Evolutionary conservation across 2,329 filamentous ascomycete genomes (phyloP), one percentile per base, ranked within the genome.

Genomic region (Hymenoscyphus albidus): DNA sequence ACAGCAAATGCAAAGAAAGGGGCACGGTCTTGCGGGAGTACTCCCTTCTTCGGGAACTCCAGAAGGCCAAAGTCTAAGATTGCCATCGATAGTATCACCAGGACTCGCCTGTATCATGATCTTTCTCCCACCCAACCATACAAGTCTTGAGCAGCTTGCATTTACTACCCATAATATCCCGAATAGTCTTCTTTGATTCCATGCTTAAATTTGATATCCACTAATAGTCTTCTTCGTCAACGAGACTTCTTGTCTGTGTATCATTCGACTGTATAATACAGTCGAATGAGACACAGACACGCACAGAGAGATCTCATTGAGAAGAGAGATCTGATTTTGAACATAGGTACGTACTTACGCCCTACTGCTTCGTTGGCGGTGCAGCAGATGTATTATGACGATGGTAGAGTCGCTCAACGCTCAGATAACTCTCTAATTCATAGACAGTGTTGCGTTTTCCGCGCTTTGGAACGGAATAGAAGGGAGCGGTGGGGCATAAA

Each of bases 41-140:
- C 62, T 70, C 69, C 67, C 66, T 70, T 70, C 68, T 69, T 71
- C 62, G 64, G 63, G 31, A 65, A 38, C 64, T 69, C 61, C 67
- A 62, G 68, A 68, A 69, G 57, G 14, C 44, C 61, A n/a, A 44
- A 27, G 31, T 59, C 35, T 65, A 39, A 60, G 44, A 32, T 57
- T 27, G 7, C 55, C 44, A 40, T 51, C 9, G 10, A 58, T 12
- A 61, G 61, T 65, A 59, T 42, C 32, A 62, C 61, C 39, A 40
- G 54, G 58, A 63, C 62, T 61, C 51, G 59, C 62, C 39, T 27
- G 55, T 61, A 38, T 44, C 22, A 55, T 61, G 38, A 22, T 54
- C n/a, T 39, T 51, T 59, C 31, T 14, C 54, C 16, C 54, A 51
- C 35, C 27, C 58, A 61, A 55, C 58, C 64, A 64, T 59, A 59